phyloP scores from a whole-genome alignment of 202 grass and related monocot species.

The Musa balbisiana region DNA sequence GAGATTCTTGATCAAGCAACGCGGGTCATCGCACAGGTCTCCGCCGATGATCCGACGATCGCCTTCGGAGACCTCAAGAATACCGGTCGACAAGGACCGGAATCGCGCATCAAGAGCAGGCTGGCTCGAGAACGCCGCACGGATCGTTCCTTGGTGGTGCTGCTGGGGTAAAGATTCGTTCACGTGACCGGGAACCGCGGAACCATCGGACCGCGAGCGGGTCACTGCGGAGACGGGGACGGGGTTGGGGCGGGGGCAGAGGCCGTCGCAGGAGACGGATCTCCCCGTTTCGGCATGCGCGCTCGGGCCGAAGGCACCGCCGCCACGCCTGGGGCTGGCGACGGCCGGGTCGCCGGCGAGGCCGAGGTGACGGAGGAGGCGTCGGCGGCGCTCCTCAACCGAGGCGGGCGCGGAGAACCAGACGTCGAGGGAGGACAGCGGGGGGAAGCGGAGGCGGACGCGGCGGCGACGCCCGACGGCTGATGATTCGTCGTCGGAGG shows the following conservation, averaged over 20 bases:
- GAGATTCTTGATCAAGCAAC: slow-evolving; percentile 28
- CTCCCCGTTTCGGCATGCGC: neutral
- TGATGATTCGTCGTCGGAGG: slow-evolving; percentile 2
- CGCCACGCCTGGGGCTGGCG: neutral
- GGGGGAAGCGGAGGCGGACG: slow-evolving; percentile 15
- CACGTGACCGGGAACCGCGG: neutral
- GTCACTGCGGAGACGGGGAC: neutral
- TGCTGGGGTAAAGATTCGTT: neutral
- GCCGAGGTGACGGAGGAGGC: slow-evolving; percentile 65
- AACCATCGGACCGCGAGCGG: slow-evolving; percentile 51
- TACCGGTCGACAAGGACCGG: neutral
- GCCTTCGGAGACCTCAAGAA: neutral
- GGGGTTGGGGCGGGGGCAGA: neutral
- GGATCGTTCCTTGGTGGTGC: neutral
- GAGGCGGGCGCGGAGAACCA: slow-evolving; percentile 92
- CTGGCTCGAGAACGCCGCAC: neutral
- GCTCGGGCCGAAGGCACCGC: neutral
- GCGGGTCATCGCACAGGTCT: neutral
- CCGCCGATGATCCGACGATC: neutral
- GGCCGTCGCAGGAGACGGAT: slow-evolving; percentile 22
- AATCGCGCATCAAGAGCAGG: neutral
- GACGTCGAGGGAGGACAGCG: slow-evolving; percentile 41
- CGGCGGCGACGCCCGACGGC: neutral
- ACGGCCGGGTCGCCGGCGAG: slow-evolving; percentile 30
- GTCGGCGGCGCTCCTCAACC: slow-evolving; percentile 66